Evolutionary conservation across 78 protist genomes (phyloP), one percentile per base, ranked within the genome.

Genomic region (Dictyostelium purpureum): DNA sequence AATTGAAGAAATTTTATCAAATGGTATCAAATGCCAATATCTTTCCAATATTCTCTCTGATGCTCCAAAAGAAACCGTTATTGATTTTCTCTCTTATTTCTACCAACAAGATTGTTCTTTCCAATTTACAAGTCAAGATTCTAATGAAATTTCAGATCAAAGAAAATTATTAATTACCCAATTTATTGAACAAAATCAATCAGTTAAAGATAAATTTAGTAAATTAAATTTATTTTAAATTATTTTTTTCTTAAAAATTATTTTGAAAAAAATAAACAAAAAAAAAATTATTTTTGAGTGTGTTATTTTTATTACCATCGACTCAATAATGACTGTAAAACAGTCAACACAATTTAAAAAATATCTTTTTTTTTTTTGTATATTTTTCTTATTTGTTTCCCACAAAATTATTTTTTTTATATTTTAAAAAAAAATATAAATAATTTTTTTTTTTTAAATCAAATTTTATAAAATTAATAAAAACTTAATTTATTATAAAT

Each of bases 11-110:
- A 47, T 75, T 38, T 45, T 45, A 47, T 73, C 47, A n/a, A 73
- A 73, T 45, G 59, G 59, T 45, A 73, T 63, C 33, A 63, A 63
- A 63, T 28, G 40, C 33, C 71, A 63, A 63, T 63, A 63, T 63
- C 45, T 63, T 63, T 63, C 71, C 5, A 31, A 24, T 31, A 63
- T 63, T 31, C 35, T 63, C 16, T 63, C 43, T 16, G 71, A 63
- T 33, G 40, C 71, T 63, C 19, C 71, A 63, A 63, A 47, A 38
- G 79, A 73, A 73, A 45, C 79, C 5, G 45, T 73, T 47, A 73
- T 73, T 28, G 79, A 73, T 73, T 73, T 73, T 35, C 26, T 73
- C 12, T 45, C 63, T 45, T 73, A 73, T 73, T 35, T 16, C 12
- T 73, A 73, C 12, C 40, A 35, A 28, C n/a, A 73, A 45, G 79